Evolutionary conservation across 306 rosid species (phyloP), one percentile per base, ranked within the genome.

Genomic region (Cicer arietinum): DNA sequence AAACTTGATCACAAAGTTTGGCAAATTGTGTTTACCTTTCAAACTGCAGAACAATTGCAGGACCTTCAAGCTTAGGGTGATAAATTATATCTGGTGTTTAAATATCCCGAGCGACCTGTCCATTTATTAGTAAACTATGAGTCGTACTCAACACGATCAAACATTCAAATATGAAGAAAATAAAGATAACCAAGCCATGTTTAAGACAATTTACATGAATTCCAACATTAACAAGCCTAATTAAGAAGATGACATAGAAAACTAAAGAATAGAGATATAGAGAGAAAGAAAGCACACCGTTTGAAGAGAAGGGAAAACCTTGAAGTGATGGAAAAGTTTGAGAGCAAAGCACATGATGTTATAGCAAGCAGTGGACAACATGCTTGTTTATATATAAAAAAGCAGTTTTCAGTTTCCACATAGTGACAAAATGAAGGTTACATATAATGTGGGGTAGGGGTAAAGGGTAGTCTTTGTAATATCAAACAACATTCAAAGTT

Each of bases 231-330:
- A 63, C 9, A 46, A 56, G 48, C 25, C 69, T 41, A 80, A 17
- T 63, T 25, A 80, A 60, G 46, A 77, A 67, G 48, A 75, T 4
- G 17, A 30, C 7, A 67, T 11, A 47, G 77, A 71, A 52, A 11
- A 20, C 30, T 46, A 43, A 63, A 77, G 68, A 57, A 17, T 7
- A 10, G 30, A 62, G 18, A 25, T 11, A 17, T 16, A 52, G 39
- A 65, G 65, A 59, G 48, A 50, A 53, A 30, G 41, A 16, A 68
- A 59, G 48, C 37, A 56, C 81, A 79, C 88, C 85, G 68, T 73
- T 47, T 30, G 57, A 77, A 64, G 78, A 68, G 56, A 74, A 75
- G 67, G 12, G 67, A 84, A 17, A 61, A 42, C 3, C 39, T 53
- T 10, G 60, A 42, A 58, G 72, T 52, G 66, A 79, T 41, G 3